Base-by-base conservation (phyloP, 228 moss, liverwort and hornwort genomes). In the Sphagnum fallax region DNA sequence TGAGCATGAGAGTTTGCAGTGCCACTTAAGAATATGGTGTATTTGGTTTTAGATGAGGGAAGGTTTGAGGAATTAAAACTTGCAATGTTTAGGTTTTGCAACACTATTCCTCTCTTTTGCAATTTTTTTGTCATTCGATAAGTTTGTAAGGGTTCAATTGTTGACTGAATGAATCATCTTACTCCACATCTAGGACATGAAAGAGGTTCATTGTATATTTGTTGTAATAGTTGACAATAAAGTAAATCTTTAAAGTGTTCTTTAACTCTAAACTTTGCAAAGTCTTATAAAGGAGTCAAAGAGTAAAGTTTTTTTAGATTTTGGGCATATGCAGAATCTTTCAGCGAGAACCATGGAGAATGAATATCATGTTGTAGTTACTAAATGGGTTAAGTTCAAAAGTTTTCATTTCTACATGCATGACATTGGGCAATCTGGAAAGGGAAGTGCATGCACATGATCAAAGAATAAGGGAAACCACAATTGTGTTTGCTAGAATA, bases 21-120 rank as follows among this genome's bases (percentile, higher is more conserved):
- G 14, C 85, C 85, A 32, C 77, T 89, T 4, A 82, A 80, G 69
- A 82, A 89, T 73, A 77, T 89, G 47, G 83, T 85, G 9, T 78
- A 78, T 66, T 70, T 82, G 10, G 66, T 82, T 52, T 68, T 89
- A 48, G 80, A 83, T 55, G 80, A 78, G 5, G 82, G 76, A 59
- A 85, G 69, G 75, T 15, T 81, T 47, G 76, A 73, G 16, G 85
- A 89, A 67, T 85, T 85, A 13, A 80, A 89, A 67, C 16, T 76
- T 8, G 70, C 66, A 8, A 73, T 80, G 70, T 67, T 76, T 72
- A 83, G 88, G 88, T 88, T 16, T 16, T 59, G 60, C 4, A 8
- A 6, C n/a, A 15, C 8, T 47, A 11, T 66, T 11, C 49, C 48
- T 6, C 16, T 66, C 52, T n/a, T 65, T 14, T 50, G 52, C 6